phyloP scores from a whole-genome alignment of 441 rosid genomes.

The Populus hybrid region DNA sequence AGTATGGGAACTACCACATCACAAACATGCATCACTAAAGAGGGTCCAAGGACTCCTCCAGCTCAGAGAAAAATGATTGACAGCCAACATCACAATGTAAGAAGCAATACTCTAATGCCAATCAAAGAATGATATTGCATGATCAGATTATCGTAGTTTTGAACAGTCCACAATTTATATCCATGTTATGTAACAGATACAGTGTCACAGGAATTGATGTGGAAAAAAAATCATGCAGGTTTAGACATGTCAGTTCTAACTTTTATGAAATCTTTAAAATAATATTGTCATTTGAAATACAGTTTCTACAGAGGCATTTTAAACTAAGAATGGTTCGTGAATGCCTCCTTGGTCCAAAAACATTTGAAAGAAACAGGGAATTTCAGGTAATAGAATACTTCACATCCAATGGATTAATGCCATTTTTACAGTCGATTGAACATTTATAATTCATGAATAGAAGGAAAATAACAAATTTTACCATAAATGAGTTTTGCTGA shows the following conservation, averaged over 20 bases:
- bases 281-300: neutral
- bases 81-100: neutral
- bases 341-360: neutral
- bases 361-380: neutral
- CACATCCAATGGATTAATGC: neutral
- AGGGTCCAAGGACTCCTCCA: neutral
- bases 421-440: neutral
- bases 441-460: neutral
- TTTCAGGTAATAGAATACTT: neutral
- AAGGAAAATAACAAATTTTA: neutral
- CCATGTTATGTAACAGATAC: neutral
- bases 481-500: neutral
- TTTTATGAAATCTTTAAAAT: neutral
- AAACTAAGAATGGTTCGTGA: neutral
- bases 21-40: neutral
- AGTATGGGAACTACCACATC: conserved; percentile 6
- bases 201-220: neutral
- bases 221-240: neutral
- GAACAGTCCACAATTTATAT: neutral
- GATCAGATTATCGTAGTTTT: neutral
- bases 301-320: neutral
- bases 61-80: neutral
- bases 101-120: neutral
- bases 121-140: neutral
- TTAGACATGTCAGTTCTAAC: neutral